These are phyloP conservation scores for Taphrina deformans DNA, from an alignment of 1,139 yeast genomes.

Conservation along the genomic window DNA sequence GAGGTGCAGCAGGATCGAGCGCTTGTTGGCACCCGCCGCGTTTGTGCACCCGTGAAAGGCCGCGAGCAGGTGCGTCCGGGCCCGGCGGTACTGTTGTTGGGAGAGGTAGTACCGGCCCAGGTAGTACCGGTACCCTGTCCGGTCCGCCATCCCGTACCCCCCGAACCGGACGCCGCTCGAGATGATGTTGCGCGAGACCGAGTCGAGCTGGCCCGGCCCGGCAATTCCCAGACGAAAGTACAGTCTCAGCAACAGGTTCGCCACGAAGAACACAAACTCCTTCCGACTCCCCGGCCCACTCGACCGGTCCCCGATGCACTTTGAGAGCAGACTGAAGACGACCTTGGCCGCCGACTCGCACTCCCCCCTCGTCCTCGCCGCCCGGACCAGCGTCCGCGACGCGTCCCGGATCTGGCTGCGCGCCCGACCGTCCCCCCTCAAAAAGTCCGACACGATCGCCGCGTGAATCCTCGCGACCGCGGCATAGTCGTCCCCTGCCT, in stretches of 20 bases:
- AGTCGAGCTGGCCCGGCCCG: slow-evolving; percentile 33
- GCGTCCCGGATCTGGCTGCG: not conserved
- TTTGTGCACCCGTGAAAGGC: slow-evolving; percentile 55
- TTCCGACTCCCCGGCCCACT: slow-evolving; percentile 19
- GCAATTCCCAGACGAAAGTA: slow-evolving; percentile 33
- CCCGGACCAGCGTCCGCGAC: not conserved
- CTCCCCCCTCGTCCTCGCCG: not conserved
- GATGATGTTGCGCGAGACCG: slow-evolving; percentile 34
- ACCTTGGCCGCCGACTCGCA: slow-evolving; percentile 21
- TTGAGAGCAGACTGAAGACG: not conserved
- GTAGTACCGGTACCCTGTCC: slow-evolving; percentile 66
- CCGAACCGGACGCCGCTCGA: slow-evolving; percentile 44
- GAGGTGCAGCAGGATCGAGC: slow-evolving; percentile 53
- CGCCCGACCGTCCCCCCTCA: not conserved
- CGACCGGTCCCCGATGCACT: slow-evolving; percentile 12
- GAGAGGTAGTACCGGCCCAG: slow-evolving; percentile 66
- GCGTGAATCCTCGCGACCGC: not conserved
- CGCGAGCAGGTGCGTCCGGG: slow-evolving; percentile 64
- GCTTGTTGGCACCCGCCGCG: slow-evolving; percentile 38
- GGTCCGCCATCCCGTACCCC: slow-evolving; percentile 51
- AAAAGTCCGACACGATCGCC: not conserved
- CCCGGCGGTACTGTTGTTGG: slow-evolving; percentile 54
- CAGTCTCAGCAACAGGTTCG: slow-evolving; percentile 34
- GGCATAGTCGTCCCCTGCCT: not conserved
- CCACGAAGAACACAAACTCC: slow-evolving; percentile 27